Percentiles rank a stretch among this genome's conserved stretches.
Evolutionary conservation across 108 stramenopile genomes (phyloP).

Genomic region (Nitzschia palea): DNA sequence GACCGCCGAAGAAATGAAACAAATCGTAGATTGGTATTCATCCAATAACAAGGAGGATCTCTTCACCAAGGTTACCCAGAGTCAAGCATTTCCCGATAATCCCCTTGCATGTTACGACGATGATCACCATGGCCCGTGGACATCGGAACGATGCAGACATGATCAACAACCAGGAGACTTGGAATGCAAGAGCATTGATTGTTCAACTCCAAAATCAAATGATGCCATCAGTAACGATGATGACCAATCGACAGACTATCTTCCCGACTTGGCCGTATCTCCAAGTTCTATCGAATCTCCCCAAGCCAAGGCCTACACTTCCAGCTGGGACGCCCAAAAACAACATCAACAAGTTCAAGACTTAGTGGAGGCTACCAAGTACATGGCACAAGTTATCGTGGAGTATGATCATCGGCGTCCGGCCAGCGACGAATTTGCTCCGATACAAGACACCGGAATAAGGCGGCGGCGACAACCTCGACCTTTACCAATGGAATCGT

Average conservation of each 20-base stretch:
- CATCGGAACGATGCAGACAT: conserved; percentile 7
- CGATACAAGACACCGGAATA: neutral
- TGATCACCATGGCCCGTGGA: no score
- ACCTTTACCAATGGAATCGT: neutral
- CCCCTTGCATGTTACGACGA: conserved; percentile 2
- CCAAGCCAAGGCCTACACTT: neutral
- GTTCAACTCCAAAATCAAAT: neutral
- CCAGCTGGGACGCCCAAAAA: neutral
- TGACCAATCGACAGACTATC: neutral
- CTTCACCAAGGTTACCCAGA: neutral
- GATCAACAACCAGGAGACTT: neutral
- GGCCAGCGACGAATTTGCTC: neutral
- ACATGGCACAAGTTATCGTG: neutral
- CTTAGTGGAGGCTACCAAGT: neutral
- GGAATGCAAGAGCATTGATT: neutral
- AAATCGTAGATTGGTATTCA: conserved; percentile 12
- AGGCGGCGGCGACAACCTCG: neutral
- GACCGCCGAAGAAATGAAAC: conserved; percentile 24
- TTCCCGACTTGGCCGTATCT: neutral
- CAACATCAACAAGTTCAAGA: neutral
- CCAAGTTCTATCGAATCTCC: neutral
- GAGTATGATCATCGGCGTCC: neutral
- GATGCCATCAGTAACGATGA: neutral
- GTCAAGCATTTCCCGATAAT: conserved; percentile 12
- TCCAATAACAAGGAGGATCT: neutral